Base-by-base conservation (phyloP, 441 rosid species). In the Pelargonium fulgidum region DNA sequence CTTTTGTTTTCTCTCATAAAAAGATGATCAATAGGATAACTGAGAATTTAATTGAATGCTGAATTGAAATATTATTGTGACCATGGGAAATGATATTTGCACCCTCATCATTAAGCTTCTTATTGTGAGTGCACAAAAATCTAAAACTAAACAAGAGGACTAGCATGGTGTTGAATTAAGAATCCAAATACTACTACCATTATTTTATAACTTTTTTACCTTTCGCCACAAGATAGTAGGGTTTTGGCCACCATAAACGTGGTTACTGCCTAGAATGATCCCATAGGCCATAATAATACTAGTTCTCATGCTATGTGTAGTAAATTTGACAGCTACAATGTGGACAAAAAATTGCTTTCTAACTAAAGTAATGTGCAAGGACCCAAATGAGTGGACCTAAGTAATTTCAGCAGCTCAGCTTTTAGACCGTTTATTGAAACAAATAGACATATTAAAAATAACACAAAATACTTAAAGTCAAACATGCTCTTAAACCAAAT, bases 361-460 rank as follows among this genome's bases (percentile, higher is more conserved):
- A 7, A 52, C 33, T 7, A 12, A 62, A 9, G 47, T 67, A 65
- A 72, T 7, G 20, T 65, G 58, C 22, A 65, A 17, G 41, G 56
- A 47, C 48, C 19, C n/a, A 13, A 61, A 61, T 22, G 59, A 68
- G 39, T 24, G 20, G 14, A 1, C 41, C 29, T 36, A 59, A 68
- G 4, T 12, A n/a, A 39, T 76, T 68, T 52, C 33, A 48, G 63
- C 74, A 78, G 58, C 52, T 73, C 47, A 6, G 47, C 41, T 56
- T 72, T 62, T 63, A 26, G 65, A 62, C 19, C 10, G 20, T 29
- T 63, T 62, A 13, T 29, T 29, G 42, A 62, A 62, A 62, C 11
- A 29, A 17, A 54, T 50, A 62, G 58, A 44, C 39, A 69, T 22
- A 7, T 12, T 65, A 52, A 65, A 4, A 13, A 41, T 52, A 72